Conservation (phyloP, 2,329 filamentous ascomycete species). For the Dactylellina sp. region DNA sequence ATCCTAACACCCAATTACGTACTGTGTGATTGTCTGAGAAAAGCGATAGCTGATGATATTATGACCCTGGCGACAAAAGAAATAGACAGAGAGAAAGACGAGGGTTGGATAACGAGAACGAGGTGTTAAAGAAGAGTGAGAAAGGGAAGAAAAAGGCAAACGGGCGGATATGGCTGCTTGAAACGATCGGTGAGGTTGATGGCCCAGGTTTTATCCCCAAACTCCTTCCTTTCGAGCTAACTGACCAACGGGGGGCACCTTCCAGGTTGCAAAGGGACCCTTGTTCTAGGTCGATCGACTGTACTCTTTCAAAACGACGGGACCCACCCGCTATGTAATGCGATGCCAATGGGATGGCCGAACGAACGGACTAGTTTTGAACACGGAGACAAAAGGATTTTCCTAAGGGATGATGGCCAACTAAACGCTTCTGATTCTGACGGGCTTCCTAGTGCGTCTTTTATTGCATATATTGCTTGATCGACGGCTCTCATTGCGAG, state of each 20-base stretch:
- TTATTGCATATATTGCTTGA: conserved; percentile 49
- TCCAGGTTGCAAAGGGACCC: conserved; percentile 35
- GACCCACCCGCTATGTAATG: conserved; percentile 23
- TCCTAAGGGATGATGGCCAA: conserved; percentile 25
- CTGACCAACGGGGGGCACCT: background rate
- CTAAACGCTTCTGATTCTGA: background rate
- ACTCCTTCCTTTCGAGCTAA: conserved; percentile 29
- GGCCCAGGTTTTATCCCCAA: conserved; percentile 7
- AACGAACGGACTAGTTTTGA: conserved; percentile 13
- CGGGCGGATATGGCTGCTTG: background rate
- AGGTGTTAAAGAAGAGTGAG: conserved; percentile 13
- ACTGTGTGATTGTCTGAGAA: too few species aligned
- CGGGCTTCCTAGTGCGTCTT: conserved; percentile 28
- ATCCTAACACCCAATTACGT: background rate
- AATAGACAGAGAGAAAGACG: conserved; percentile 29
- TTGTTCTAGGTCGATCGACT: conserved; percentile 37
- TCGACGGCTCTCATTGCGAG: conserved; percentile 32
- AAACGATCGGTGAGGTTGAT: conserved; percentile 19
- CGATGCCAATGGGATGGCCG: conserved; percentile 23
- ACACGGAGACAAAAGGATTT: conserved; percentile 15
- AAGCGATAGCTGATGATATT: background rate
- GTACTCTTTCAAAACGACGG: conserved; percentile 9
- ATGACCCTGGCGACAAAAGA: conserved; percentile 31
- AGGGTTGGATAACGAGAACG: conserved; percentile 40
- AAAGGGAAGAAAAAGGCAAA: conserved; percentile 9